Base-by-base conservation (phyloP, 1,139 yeast species). In the Zygosaccharomyces pseudobailii region DNA sequence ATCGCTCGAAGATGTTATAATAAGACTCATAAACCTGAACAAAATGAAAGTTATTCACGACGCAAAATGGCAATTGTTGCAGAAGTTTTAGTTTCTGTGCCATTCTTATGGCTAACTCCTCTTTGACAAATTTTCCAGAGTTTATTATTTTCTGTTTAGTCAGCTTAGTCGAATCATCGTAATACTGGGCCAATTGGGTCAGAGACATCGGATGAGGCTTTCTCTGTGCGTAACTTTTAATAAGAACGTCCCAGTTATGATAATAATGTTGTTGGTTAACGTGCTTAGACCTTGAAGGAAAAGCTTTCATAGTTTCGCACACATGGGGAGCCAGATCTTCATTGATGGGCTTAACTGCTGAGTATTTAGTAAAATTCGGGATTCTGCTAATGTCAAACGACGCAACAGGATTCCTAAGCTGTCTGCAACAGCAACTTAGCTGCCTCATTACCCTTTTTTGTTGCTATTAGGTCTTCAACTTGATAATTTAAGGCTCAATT, bases 141-240 rank as follows among this genome's bases (percentile, higher is more conserved):
- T 82, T 73, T 9, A 90, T 70, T 45, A 92, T 75, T 69, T 90
- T 89, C 39, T 84, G 87, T 52, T 78, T 78, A n/a, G 89, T 86
- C 45, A 90, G 68, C 5, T 61, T 61, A 17, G 57, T 54, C 2
- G 67, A 61, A 48, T 79, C 79, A 59, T 84, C 84, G 41, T 96
- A 97, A 64, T 84, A 92, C 43, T 89, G 90, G 1, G 96, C 96
- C 55, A 90, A 69, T 59, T 90, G 97, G 50, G 89, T 74, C 25
- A 92, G 68, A 0, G 96, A 84, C 20, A 92, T 95, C 0, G 97
- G 96, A 61, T 87, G 88, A 0, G 96, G 92, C n/a, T 73, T 69
- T 54, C 80, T 78, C 48, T 75, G 71, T 22, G 79, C 69, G 77
- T 88, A 89, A 42, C 78, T 77, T 65, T 82, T 71, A 48, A 90